Conservation (phyloP, 805 yeast species). For the Sugiyamaella smithiae region DNA sequence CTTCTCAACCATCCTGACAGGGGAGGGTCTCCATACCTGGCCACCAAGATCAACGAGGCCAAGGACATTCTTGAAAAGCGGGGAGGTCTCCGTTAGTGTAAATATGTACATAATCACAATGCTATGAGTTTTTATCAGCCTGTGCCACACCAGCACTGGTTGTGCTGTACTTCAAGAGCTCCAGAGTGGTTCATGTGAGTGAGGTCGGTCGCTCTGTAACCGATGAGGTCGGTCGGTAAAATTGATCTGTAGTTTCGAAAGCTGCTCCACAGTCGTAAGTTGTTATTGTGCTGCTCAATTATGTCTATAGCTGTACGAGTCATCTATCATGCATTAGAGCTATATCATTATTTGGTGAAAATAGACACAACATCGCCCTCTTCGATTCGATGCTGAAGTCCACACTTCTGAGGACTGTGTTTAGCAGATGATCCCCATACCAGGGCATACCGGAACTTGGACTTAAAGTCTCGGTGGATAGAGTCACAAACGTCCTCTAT, state of each 20-base stretch:
- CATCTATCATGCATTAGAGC: too few species aligned
- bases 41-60: constrained; percentile 84
- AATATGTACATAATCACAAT: constrained; percentile 1
- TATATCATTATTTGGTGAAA: constrained; percentile 76
- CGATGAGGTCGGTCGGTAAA: too few species aligned
- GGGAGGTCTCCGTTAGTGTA: constrained; percentile 28
- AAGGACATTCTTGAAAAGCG: constrained; percentile 75
- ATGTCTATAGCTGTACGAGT: background rate
- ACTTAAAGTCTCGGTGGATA: constrained; percentile 88
- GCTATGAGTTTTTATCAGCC: too few species aligned
- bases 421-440: constrained; percentile 97
- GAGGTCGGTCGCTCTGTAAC: too few species aligned
- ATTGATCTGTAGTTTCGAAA: too few species aligned
- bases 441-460: constrained; percentile 87
- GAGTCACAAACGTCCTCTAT: constrained; percentile 88
- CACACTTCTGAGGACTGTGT: constrained; percentile 96
- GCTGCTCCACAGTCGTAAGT: too few species aligned
- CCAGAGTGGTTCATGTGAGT: too few species aligned
- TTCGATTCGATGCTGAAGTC: constrained; percentile 72
- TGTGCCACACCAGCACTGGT: too few species aligned
- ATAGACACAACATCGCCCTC: constrained; percentile 95
- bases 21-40: constrained; percentile 79
- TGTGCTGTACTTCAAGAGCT: too few species aligned
- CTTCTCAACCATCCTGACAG: constrained; percentile 83
- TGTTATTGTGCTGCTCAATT: too few species aligned